Evolutionary conservation across 371 early-diverging fungal species (phyloP), one percentile per base, ranked within the genome.

Genomic region (Amoeboaphelidium occidentale): DNA sequence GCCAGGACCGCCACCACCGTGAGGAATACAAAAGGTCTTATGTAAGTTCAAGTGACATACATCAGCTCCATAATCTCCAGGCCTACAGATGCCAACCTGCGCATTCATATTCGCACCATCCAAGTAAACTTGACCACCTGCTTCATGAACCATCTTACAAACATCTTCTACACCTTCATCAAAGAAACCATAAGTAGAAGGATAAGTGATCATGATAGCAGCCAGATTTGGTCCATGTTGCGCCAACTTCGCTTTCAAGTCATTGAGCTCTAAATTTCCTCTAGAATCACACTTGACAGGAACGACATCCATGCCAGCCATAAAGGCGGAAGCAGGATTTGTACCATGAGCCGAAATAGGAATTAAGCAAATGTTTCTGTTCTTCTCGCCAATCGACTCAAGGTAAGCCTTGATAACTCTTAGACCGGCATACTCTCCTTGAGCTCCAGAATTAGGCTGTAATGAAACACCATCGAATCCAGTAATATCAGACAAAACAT

Each of bases 61-160:
- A 68, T 94, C 96, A 52, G 90, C 91, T 49, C 93, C 96, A 54
- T 88, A 86, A 53, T 87, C 84, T 24, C 81, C 96, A 42, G 96
- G 96, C 53, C 78, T 81, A 56, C 84, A 83, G 51, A 94, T 63
- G 21, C 93, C 93, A 58, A 94, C 84, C 65, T 92, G 93, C 2
- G 96, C 96, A 58, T 94, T 94, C 74, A 94, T 68, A 72, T 94
- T 94, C 51, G 96, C 96, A 51, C 96, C 96, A 59, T 94, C 96
- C 82, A 94, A 81, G 66, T 94, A 94, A n/a, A 92, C 92, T 63
- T 88, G 89, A 46, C 96, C 96, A 55, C 96, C 93, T 55, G 76
- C 50, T 13, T 64, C 57, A 62, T 94, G 96, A 25, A 94, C 74
- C 50, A 90, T 73, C 45, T 84, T 65, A 62, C 83, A 84, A 10